Evolutionary conservation across 78 protist species (phyloP).

Genomic region (Dictyostelium citrinum): DNA sequence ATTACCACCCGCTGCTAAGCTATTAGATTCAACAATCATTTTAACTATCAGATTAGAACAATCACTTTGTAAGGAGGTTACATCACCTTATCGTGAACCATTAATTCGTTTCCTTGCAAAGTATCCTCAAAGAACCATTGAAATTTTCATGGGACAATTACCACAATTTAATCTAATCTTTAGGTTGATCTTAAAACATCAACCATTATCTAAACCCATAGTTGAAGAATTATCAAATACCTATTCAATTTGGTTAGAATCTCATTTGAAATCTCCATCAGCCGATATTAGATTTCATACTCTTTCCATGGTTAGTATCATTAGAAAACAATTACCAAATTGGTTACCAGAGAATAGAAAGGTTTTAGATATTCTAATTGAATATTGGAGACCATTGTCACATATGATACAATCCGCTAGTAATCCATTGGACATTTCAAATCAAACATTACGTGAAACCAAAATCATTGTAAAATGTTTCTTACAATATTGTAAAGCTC

Average conservation of each 20-base stretch:
- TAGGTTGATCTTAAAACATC: constrained; percentile 4
- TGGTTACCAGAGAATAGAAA: constrained; percentile 32
- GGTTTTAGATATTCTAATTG: constrained; percentile 10
- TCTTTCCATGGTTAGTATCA: neutral
- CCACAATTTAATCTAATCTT: constrained; percentile 5
- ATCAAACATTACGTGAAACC: constrained; percentile 66
- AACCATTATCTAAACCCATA: constrained; percentile 18
- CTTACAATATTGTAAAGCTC: constrained; percentile 75
- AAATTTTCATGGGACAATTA: constrained; percentile 72
- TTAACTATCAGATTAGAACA: constrained; percentile 79
- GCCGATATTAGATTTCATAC: constrained; percentile 3
- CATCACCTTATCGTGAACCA: constrained; percentile 85
- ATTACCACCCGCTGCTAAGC: constrained; percentile 86
- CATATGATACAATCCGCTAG: neutral
- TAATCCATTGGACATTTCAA: constrained; percentile 10
- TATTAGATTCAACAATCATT: constrained; percentile 74
- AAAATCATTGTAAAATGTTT: constrained; percentile 86
- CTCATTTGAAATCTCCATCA: neutral
- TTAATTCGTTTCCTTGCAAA: constrained; percentile 77
- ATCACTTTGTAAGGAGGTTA: constrained; percentile 19
- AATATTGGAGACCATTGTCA: constrained; percentile 5
- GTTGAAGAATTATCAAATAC: constrained; percentile 36
- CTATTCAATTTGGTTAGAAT: neutral
- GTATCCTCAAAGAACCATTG: constrained; percentile 81
- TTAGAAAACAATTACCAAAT: neutral